phyloP scores from a whole-genome alignment of 768 basidiomycete genomes.

The Chlorophyllum brunneum region DNA sequence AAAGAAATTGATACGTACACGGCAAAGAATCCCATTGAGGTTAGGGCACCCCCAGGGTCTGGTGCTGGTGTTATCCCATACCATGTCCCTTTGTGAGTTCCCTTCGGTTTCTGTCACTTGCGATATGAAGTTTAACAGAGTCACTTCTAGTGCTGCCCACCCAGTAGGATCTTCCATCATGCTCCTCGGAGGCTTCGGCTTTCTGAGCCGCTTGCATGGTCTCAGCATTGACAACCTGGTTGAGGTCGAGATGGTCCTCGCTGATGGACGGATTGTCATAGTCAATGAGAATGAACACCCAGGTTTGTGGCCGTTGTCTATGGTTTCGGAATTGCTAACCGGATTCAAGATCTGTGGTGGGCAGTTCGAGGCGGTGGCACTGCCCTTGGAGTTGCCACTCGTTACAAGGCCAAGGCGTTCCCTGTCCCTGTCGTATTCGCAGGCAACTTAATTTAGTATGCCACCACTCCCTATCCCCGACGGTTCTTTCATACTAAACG shows the following conservation, averaged over 20 bases:
- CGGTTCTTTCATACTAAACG: slow-evolving; percentile 14
- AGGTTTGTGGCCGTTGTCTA: slow-evolving; percentile 28
- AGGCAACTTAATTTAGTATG: slow-evolving; percentile 89
- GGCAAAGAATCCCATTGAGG: slow-evolving; percentile 63
- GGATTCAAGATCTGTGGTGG: slow-evolving; percentile 75
- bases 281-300: slow-evolving; percentile 70
- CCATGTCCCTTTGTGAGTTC: slow-evolving; percentile 71
- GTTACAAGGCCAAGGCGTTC: slow-evolving; percentile 87
- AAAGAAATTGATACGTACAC: slow-evolving; percentile 81
- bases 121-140: neutral
- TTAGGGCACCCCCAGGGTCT: slow-evolving; percentile 44
- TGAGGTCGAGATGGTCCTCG: slow-evolving; percentile 88
- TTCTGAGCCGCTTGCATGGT: slow-evolving; percentile 79
- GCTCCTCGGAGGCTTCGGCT: slow-evolving; percentile 86
- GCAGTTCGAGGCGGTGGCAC: slow-evolving; percentile 82
- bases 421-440: slow-evolving; percentile 90
- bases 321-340: neutral
- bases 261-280: slow-evolving; percentile 82
- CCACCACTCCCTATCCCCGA: slow-evolving; percentile 17
- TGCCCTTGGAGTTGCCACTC: slow-evolving; percentile 77
- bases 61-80: slow-evolving; percentile 60
- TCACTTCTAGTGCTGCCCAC: slow-evolving; percentile 60
- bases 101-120: slow-evolving; percentile 1
- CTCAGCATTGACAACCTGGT: slow-evolving; percentile 88
- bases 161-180: slow-evolving; percentile 78